These are phyloP conservation scores for Maudiozyma saulgeensis DNA, from an alignment of 805 yeast genomes.

Conservation along the genomic window DNA sequence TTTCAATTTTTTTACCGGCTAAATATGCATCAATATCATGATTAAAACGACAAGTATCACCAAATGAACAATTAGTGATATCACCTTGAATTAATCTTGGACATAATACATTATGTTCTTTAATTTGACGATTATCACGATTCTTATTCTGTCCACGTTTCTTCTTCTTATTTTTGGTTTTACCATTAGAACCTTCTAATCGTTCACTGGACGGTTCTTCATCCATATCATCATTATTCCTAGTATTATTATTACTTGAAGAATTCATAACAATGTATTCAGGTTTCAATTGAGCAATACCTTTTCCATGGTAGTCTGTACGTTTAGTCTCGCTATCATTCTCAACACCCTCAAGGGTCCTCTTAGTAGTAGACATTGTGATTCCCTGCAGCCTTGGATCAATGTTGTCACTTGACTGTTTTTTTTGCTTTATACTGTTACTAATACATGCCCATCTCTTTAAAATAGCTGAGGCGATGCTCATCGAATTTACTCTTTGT, in stretches of 20 bases:
- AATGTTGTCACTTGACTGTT: too few relatives aligned
- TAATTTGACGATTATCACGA: conserved; percentile 62
- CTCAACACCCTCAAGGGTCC: not conserved
- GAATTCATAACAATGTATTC: conserved; percentile 44
- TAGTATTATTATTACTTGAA: not conserved
- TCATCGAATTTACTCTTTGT: too few relatives aligned
- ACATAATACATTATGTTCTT: conserved; percentile 59
- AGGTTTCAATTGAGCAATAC: conserved; percentile 68
- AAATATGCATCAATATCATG: conserved; percentile 69
- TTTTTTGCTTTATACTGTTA: too few relatives aligned
- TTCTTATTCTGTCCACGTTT: conserved; percentile 76
- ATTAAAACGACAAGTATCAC: conserved; percentile 65
- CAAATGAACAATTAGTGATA: conserved; percentile 44
- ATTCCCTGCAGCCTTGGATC: not conserved
- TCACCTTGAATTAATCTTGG: conserved; percentile 47
- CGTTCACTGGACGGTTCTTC: conserved; percentile 36
- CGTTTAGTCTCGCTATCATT: conserved; percentile 13
- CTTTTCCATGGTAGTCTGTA: conserved; percentile 31
- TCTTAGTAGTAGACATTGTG: not conserved
- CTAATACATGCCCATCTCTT: too few relatives aligned
- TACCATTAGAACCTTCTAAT: conserved; percentile 24
- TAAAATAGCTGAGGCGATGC: too few relatives aligned
- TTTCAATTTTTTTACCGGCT: conserved; percentile 55
- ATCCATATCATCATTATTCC: conserved; percentile 28
- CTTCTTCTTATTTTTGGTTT: conserved; percentile 33